These are phyloP conservation scores for Thuja plicata DNA, from an alignment of 83 land plant genomes.

Conservation along the genomic window DNA sequence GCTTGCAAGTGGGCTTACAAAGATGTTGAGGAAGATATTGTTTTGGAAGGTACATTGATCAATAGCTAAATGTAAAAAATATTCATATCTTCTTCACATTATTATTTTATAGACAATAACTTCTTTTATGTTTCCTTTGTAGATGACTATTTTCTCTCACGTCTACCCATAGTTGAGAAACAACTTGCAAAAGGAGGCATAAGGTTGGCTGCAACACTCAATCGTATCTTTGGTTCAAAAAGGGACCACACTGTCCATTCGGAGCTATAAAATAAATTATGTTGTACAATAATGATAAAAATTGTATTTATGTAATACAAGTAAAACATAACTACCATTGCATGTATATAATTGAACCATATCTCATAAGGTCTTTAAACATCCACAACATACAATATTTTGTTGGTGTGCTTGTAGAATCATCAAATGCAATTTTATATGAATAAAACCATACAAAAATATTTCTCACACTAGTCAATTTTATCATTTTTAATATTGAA, in stretches of 20 bases:
- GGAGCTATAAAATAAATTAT: neutral
- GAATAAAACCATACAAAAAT: neutral
- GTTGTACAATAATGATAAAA: neutral
- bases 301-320: neutral
- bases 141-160: slow-evolving; percentile 77
- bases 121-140: neutral
- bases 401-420: neutral
- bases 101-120: too few species aligned
- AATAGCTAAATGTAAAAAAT: neutral
- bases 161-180: slow-evolving; percentile 65
- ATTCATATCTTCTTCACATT: neutral
- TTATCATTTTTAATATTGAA: neutral
- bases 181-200: slow-evolving; percentile 78
- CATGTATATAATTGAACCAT: neutral
- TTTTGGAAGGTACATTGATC: slow-evolving; percentile 17
- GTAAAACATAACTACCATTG: neutral
- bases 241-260: neutral
- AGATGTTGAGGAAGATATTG: slow-evolving; percentile 8
- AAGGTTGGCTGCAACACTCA: slow-evolving; percentile 69
- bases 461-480: neutral
- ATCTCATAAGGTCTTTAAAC: neutral
- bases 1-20: slow-evolving; percentile 32
- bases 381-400: neutral
- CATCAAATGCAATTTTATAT: neutral
- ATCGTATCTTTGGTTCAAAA: slow-evolving; percentile 41